Evolutionary conservation across 1,284 basidiomycete genomes (phyloP).

Genomic region (Boletus hoseneyae): DNA sequence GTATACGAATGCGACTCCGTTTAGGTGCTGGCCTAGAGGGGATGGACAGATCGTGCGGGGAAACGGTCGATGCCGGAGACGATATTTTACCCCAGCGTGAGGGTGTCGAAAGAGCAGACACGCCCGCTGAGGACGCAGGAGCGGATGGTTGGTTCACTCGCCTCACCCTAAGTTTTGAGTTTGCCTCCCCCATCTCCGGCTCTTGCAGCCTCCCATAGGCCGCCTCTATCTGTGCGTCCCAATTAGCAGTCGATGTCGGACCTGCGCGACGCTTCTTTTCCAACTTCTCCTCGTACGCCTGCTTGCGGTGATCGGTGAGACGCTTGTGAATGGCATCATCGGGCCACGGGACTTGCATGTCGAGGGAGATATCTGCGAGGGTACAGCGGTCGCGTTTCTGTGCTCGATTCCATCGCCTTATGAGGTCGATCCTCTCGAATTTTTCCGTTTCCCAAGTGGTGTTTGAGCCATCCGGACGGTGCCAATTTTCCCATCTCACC

Average conservation of each 20-base stretch:
- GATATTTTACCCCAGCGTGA: slow-evolving; percentile 7
- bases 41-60: slow-evolving; percentile 19
- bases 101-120: slow-evolving; percentile 5
- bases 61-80: slow-evolving; percentile 17
- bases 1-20: slow-evolving; percentile 8
- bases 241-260: slow-evolving; percentile 15
- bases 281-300: slow-evolving; percentile 45
- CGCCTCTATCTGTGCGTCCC: slow-evolving; percentile 30
- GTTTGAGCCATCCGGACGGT: slow-evolving; percentile 37
- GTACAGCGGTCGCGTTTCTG: slow-evolving; percentile 14
- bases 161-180: slow-evolving; percentile 24
- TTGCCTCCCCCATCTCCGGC: slow-evolving; percentile 27
- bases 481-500: slow-evolving; percentile 41
- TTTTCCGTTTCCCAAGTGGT: slow-evolving; percentile 39
- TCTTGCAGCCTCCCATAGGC: slow-evolving; percentile 23
- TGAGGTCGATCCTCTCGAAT: slow-evolving; percentile 18
- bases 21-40: slow-evolving; percentile 12
- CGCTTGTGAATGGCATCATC: slow-evolving; percentile 41
- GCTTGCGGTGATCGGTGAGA: slow-evolving; percentile 37
- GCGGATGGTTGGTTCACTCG: slow-evolving; percentile 11
- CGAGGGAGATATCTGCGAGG: slow-evolving; percentile 20
- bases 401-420: slow-evolving; percentile 30
- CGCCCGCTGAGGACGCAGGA: slow-evolving; percentile 8
- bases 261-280: slow-evolving; percentile 13
- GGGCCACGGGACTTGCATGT: slow-evolving; percentile 31